Evolutionary conservation across 768 basidiomycete genomes (phyloP), one percentile per base, ranked within the genome.

Genomic region (Mycena haematopus): DNA sequence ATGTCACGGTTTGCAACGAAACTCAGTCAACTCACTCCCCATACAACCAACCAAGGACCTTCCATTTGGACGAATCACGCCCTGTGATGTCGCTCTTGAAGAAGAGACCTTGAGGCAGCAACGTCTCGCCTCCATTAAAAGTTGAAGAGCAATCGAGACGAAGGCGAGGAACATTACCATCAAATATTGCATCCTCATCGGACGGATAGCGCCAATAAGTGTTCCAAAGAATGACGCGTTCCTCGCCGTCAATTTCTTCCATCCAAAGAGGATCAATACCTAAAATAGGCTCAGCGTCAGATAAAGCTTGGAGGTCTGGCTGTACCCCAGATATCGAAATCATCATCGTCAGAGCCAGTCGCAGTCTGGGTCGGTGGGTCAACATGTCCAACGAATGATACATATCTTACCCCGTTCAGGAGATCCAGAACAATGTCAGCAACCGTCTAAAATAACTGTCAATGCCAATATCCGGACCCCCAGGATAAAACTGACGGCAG

Each of bases 81-180:
- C 69, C 69, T n/a, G 69, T 70, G 31, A 69, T 67, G 27, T 69
- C 68, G 38, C 65, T 60, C 58, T 71, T 69, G 54, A 71, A 69
- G 46, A 52, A 71, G 19, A 71, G 68, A 35, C 70, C 70, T 36
- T 71, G 70, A 27, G 69, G 69, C 24, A 70, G 56, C 4, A 70
- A 60, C 31, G 69, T 70, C 47, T 68, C 69, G 44, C 69, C 68
- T 65, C 17, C 15, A 7, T 2, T 3, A 19, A 36, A 25, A 15
- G 3, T n/a, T 22, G 17, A 31, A 46, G 29, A 46, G 25, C 0
- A 1, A 25, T 11, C 9, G 17, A 25, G 27, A 6, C 33, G 29
- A 56, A 22, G 19, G 27, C 10, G 27, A 22, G 22, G 13, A 15
- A 44, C 49, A 7, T 45, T n/a, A 49, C 63, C 66, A 40, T 67